Percentiles rank a stretch among this genome's conserved stretches.
Conservation (phyloP, 1,284 basidiomycete genomes). For the Serendipita sp. region DNA sequence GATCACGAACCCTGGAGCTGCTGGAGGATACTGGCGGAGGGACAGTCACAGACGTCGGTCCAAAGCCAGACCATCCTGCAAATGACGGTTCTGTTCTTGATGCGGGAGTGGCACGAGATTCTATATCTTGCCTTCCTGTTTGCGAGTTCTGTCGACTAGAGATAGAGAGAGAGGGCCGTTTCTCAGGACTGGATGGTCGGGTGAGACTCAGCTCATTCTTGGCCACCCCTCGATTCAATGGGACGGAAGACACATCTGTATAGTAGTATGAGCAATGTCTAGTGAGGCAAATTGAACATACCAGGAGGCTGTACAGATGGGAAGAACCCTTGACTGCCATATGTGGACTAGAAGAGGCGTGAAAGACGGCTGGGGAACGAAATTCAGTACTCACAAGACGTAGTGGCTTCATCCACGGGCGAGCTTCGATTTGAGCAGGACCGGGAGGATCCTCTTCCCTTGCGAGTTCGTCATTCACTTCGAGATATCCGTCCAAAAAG, state of each 20-base stretch:
- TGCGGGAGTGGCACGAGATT: not conserved
- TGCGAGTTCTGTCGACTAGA: not conserved
- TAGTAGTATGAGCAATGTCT: no score
- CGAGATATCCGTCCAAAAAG: not conserved
- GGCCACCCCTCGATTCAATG: not conserved
- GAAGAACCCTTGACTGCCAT: not conserved
- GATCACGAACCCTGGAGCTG: not conserved
- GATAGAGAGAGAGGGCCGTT: not conserved
- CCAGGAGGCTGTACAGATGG: no score
- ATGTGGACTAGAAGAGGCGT: not conserved
- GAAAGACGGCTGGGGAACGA: not conserved
- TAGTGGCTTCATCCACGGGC: constrained; percentile 36
- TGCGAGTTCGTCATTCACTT: not conserved
- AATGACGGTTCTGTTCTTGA: not conserved
- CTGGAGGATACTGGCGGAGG: not conserved
- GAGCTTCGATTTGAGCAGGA: not conserved
- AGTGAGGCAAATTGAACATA: no score
- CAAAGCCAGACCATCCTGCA: not conserved
- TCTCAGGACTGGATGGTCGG: not conserved
- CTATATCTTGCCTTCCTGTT: not conserved
- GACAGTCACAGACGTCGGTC: not conserved
- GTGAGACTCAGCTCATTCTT: not conserved
- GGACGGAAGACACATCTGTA: no score
- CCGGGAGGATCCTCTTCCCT: no score
- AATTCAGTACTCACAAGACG: constrained; percentile 34